Base-by-base conservation (phyloP, 148 eudicot species). In the Linanthus parryae region DNA sequence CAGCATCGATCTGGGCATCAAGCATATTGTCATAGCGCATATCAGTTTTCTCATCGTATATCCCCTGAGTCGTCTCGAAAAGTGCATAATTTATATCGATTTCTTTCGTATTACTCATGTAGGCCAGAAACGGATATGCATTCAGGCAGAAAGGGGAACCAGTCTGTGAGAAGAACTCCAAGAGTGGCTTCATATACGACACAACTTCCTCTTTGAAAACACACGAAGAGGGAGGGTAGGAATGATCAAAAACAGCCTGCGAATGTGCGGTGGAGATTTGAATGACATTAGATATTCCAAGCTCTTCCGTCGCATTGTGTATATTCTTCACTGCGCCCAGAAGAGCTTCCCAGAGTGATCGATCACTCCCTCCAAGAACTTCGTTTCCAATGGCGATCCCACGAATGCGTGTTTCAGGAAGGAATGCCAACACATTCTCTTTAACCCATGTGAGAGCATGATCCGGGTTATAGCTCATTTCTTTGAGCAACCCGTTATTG, bases 331-430 rank as follows among this genome's bases (percentile, higher is more conserved):
- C 79, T 4, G 95, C 95, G 25, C 82, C 87, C 63, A 79, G 42
- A 37, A 86, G 62, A 38, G 68, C 63, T 39, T 21, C 75, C 63
- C 69, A 73, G 4, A 79, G 64, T 6, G 67, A 69, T 41, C 46
- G 65, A 65, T 79, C 95, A 20, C 55, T 38, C 2, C 68, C 65
- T 21, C 90, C 90, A 7, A 79, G 54, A 56, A 82, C 70, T 73
- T 86, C 95, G 61, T 86, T 86, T 41, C 95, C 95, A 1, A 86
- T 54, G 43, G 90, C 90, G 34, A 86, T 82, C 24, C 95, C 95
- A 47, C 81, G 87, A 17, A 86, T 82, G 3, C 58, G 70, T 16
- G 95, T 86, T 19, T 64, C 55, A 0, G 90, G 87, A 33, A 76
- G 70, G 56, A 52, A 86, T 49, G 51, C 54, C 38, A 60, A 71